Base-by-base conservation (phyloP, 202 grass and related monocot species). In the Dendrocalamus latiflorus region DNA sequence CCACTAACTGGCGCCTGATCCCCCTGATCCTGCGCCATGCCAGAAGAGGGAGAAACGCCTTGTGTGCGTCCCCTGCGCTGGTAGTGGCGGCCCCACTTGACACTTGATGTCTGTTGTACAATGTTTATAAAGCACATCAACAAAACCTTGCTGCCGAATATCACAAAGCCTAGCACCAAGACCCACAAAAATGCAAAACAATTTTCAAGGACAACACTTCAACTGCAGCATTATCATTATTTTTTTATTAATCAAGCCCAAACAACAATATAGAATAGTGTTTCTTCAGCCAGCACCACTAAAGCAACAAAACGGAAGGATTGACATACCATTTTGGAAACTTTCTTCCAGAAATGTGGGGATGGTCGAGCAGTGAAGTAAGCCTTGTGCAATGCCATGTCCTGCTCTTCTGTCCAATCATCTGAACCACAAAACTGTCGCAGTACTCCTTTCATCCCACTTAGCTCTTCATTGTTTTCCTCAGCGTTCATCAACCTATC, bases 261-360 rank as follows among this genome's bases (percentile, higher is more conserved):
- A 81, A 38, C 15, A 53, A 54, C 37, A 66, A 71, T 65, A 22
- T 43, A 44, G 7, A 72, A 57, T 60, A 26, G 54, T 48, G 48
- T 47, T 81, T 85, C 77, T 70, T 55, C 24, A 25, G 55, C 48
- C 50, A 54, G 9, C 54, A 86, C 3, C 49, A 49, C 20, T 73
- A 13, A 82, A 79, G 60, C 6, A 77, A 26, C n/a, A 71, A 55
- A 82, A 59, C 11, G 8, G 26, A 68, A 90, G 38, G 55, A 82
- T 39, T 37, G 17, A 50, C 53, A 74, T 98, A 95, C 95, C 95
- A 98, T 89, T 90, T 90, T 98, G 72, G 92, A 93, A 21, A 98
- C 89, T 81, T 83, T 95, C 89, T 95, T 98, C 92, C 95, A 95
- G 80, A 98, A 98, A 90, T 93, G 91, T 37, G 91, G 92, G 7